Evolutionary conservation across 148 eudicot genomes (phyloP).

Genomic region (Nepenthes gracilis): DNA sequence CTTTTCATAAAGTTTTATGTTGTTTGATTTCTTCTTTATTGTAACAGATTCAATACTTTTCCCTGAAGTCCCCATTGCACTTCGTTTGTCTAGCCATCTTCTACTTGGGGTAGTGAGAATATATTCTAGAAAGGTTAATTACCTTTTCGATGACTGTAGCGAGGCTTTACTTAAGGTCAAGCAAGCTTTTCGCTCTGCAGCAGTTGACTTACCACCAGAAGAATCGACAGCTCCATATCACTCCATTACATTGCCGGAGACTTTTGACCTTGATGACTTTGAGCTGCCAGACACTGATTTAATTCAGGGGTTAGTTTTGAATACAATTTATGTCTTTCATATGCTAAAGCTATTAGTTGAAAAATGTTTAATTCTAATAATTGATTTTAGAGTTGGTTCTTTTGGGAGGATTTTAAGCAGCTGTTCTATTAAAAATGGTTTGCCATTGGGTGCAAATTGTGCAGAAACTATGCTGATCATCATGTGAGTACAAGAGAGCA

Average conservation of each 20-base stretch:
- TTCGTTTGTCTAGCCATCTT: slow-evolving; percentile 95
- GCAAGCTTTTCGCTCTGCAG: slow-evolving; percentile 90
- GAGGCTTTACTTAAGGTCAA: slow-evolving; percentile 87
- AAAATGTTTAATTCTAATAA: background rate
- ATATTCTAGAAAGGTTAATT: slow-evolving; percentile 86
- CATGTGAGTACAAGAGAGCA: slow-evolving; percentile 95
- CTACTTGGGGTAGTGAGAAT: slow-evolving; percentile 98
- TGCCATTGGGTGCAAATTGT: slow-evolving; percentile 10
- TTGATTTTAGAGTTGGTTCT: background rate
- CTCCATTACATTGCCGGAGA: slow-evolving; percentile 94
- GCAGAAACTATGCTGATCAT: slow-evolving; percentile 80
- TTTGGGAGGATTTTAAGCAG: background rate
- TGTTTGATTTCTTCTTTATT: background rate
- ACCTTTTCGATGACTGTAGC: slow-evolving; percentile 95
- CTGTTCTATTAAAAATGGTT: background rate
- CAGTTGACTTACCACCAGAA: slow-evolving; percentile 96
- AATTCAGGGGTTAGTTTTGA: slow-evolving; percentile 60
- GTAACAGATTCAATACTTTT: slow-evolving; percentile 75
- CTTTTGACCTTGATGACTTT: slow-evolving; percentile 98
- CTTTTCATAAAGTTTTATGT: too few relatives aligned
- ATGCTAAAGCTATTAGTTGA: background rate
- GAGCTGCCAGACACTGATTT: slow-evolving; percentile 85
- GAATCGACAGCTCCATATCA: slow-evolving; percentile 94
- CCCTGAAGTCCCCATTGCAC: slow-evolving; percentile 94
- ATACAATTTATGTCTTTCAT: background rate